Percentiles rank a stretch among this genome's conserved stretches.
Evolutionary conservation across 108 stramenopile species (phyloP).

Genomic region (Chaetoceros tenuissimus): DNA sequence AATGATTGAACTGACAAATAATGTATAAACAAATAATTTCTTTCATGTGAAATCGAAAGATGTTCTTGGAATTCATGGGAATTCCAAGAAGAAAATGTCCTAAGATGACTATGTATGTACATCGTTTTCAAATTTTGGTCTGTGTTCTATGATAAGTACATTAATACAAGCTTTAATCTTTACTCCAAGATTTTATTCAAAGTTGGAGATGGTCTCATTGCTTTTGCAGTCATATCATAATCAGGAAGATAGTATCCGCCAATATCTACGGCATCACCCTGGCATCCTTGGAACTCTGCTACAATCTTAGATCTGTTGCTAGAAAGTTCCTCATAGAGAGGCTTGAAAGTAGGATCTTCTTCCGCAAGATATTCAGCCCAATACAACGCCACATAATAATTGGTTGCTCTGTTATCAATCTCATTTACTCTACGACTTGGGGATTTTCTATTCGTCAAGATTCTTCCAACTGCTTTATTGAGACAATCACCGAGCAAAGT

Average conservation of each 20-base stretch:
- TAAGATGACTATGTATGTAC: no score
- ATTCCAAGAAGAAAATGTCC: no score
- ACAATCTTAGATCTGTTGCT: slow-evolving; percentile 69
- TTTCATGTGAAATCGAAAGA: no score
- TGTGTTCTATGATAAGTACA: no score
- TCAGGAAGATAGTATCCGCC: slow-evolving; percentile 89
- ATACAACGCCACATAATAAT: slow-evolving; percentile 86
- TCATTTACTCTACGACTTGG: slow-evolving; percentile 84
- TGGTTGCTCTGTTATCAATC: slow-evolving; percentile 91
- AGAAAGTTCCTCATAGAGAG: slow-evolving; percentile 64
- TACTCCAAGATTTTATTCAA: slow-evolving; percentile 58
- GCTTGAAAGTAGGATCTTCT: slow-evolving; percentile 64
- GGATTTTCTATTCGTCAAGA: slow-evolving; percentile 79
- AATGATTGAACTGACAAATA: no score
- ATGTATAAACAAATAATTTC: no score
- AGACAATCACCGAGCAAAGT: slow-evolving; percentile 67
- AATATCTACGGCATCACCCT: slow-evolving; percentile 78
- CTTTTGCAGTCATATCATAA: slow-evolving; percentile 48
- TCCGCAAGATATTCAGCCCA: slow-evolving; percentile 90
- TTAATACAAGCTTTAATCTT: no score
- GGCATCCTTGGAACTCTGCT: slow-evolving; percentile 74
- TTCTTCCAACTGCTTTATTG: slow-evolving; percentile 80
- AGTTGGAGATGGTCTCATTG: slow-evolving; percentile 82
- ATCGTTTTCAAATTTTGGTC: no score
- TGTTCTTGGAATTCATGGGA: no score